Evolutionary conservation across 2,329 filamentous ascomycete genomes (phyloP).

Genomic region (Lachnellula occidentalis): DNA sequence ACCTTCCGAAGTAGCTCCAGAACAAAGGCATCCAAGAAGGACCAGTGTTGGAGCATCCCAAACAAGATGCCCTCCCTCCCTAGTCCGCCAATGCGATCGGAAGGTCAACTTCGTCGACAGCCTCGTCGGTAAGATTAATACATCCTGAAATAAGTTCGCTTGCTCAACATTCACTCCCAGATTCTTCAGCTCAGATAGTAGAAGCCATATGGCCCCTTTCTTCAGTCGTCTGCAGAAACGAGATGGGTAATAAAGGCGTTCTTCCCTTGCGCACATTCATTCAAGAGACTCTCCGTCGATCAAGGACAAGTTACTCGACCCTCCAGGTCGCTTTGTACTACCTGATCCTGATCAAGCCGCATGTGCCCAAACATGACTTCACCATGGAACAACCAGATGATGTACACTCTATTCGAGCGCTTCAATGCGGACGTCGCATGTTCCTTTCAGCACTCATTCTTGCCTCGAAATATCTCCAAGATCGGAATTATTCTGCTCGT

Average conservation of each 20-base stretch:
- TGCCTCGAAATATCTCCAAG: slow-evolving; percentile 95
- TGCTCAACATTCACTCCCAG: slow-evolving; percentile 47
- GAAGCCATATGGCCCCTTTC: slow-evolving; percentile 96
- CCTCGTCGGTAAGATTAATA: slow-evolving; percentile 79
- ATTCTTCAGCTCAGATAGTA: slow-evolving; percentile 95
- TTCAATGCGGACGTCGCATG: slow-evolving; percentile 96
- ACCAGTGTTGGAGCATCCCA: slow-evolving; percentile 50
- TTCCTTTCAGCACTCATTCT: slow-evolving; percentile 92
- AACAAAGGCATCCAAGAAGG: slow-evolving; percentile 59
- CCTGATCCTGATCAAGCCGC: slow-evolving; percentile 85
- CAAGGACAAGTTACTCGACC: slow-evolving; percentile 94
- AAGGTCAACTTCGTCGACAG: slow-evolving; percentile 95
- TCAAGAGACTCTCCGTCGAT: slow-evolving; percentile 91
- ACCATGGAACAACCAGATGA: slow-evolving; percentile 80
- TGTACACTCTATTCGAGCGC: slow-evolving; percentile 64
- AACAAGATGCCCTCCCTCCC: slow-evolving; percentile 62
- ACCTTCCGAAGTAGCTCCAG: slow-evolving; percentile 46
- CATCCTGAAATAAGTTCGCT: slow-evolving; percentile 24
- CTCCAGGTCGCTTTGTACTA: slow-evolving; percentile 96
- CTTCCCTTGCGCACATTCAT: slow-evolving; percentile 92
- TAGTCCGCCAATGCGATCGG: slow-evolving; percentile 83
- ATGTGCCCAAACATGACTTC: slow-evolving; percentile 78
- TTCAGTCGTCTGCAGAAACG: slow-evolving; percentile 69
- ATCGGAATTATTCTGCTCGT: slow-evolving; percentile 93
- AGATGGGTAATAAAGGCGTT: slow-evolving; percentile 68